phyloP scores from a whole-genome alignment of 2,329 filamentous ascomycete genomes.

The Aspergillus novofumigatus region DNA sequence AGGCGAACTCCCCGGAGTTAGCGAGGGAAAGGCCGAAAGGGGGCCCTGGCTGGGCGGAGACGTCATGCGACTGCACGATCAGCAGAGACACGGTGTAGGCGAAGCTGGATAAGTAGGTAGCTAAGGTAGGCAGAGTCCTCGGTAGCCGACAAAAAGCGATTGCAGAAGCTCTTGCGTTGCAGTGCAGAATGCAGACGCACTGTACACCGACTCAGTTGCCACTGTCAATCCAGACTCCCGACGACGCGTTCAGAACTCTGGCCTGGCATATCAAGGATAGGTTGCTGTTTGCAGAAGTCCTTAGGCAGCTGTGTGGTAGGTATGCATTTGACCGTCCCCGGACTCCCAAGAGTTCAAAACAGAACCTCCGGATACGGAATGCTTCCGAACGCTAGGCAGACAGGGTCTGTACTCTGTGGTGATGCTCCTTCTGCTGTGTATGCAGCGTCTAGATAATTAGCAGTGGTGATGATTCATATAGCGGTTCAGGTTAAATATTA shows the following conservation, averaged over 20 bases:
- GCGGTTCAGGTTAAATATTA: not conserved
- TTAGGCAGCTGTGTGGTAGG: not conserved
- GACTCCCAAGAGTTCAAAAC: not conserved
- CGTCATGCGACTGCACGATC: slow-evolving; percentile 9
- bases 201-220: not conserved
- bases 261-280: not conserved
- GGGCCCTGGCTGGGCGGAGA: slow-evolving; percentile 3
- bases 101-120: not conserved
- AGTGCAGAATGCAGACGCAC: not conserved
- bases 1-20: slow-evolving; percentile 59
- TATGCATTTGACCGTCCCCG: not conserved
- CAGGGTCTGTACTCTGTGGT: not conserved
- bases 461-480: not conserved
- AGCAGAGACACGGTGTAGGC: slow-evolving; percentile 16
- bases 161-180: slow-evolving; percentile 12
- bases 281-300: not conserved
- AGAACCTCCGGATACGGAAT: not conserved
- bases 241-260: not conserved
- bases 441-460: not conserved
- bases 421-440: not conserved
- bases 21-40: slow-evolving; percentile 53
- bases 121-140: not conserved
- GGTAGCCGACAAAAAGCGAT: slow-evolving; percentile 8
- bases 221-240: not conserved
- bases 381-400: not conserved